Conservation (phyloP, 2,329 filamentous ascomycete species). For the Exophiala dermatitidis region DNA sequence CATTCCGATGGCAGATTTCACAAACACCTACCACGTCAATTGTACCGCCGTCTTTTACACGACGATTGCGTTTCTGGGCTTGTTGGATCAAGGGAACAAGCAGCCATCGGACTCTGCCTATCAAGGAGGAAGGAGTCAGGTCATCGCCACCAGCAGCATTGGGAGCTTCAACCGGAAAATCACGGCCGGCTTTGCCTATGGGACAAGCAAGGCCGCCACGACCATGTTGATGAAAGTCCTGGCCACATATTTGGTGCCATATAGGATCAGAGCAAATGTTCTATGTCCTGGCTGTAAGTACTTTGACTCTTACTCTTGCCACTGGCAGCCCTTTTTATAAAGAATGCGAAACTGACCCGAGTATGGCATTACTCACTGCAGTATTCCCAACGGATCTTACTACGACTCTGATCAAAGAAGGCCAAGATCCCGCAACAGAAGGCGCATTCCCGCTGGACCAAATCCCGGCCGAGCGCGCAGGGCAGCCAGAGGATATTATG, state of each 20-base stretch:
- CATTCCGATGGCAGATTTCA: constrained; percentile 34
- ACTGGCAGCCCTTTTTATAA: too few species aligned
- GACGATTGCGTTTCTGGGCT: constrained; percentile 35
- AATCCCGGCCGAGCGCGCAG: constrained; percentile 38
- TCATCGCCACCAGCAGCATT: constrained; percentile 27
- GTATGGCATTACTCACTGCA: too few species aligned
- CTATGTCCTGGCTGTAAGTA: too few species aligned
- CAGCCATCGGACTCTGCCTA: neutral
- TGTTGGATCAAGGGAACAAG: constrained; percentile 38
- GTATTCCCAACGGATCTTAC: too few species aligned
- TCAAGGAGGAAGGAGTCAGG: constrained; percentile 27
- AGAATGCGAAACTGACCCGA: too few species aligned
- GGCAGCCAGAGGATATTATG: constrained; percentile 56
- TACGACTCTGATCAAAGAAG: too few species aligned
- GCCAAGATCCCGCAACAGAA: too few species aligned
- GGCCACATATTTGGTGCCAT: too few species aligned
- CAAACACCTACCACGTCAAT: constrained; percentile 34
- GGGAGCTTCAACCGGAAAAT: constrained; percentile 26
- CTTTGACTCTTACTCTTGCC: too few species aligned
- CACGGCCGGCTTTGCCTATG: constrained; percentile 20
- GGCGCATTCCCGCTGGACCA: too few species aligned
- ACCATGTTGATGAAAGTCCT: constrained; percentile 13
- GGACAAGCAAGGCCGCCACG: constrained; percentile 25
- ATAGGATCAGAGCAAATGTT: too few species aligned
- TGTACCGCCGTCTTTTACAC: constrained; percentile 38